Evolutionary conservation across 108 stramenopile species (phyloP).

Genomic region (Pseudonitzschia pungens): DNA sequence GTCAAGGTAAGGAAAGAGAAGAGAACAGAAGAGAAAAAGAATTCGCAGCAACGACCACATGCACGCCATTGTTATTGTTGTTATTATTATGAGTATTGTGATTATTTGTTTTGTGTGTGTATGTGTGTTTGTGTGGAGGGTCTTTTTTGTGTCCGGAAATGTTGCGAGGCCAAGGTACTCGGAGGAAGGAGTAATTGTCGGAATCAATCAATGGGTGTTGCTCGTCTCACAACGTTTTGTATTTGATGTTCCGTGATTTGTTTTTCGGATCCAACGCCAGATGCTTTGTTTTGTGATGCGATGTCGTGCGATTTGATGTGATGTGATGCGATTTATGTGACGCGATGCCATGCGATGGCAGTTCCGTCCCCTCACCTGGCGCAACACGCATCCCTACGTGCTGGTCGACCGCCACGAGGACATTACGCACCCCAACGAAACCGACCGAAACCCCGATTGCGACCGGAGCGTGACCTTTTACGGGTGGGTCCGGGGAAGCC

Average conservation of each 20-base stretch:
- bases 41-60: no score
- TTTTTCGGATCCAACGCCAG: no score
- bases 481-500: constrained; percentile 95
- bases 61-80: no score
- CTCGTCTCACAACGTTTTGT: background rate
- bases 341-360: constrained; percentile 27
- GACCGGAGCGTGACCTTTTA: constrained; percentile 89
- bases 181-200: no score
- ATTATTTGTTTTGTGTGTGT: no score
- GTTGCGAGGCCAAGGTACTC: background rate
- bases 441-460: constrained; percentile 79
- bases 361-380: constrained; percentile 96
- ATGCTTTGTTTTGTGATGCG: background rate
- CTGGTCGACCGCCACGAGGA: constrained; percentile 95
- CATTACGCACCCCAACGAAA: constrained; percentile 73
- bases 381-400: constrained; percentile 97
- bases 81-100: no score
- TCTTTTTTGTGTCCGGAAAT: background rate
- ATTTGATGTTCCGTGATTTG: no score
- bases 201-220: background rate
- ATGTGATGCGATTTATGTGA: no score
- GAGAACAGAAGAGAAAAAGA: background rate
- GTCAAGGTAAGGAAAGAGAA: constrained; percentile 66
- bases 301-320: no score
- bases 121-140: no score